These are phyloP conservation scores for Aspergillus transmontanensis DNA, from an alignment of 2,329 filamentous ascomycete genomes.

Conservation along the genomic window DNA sequence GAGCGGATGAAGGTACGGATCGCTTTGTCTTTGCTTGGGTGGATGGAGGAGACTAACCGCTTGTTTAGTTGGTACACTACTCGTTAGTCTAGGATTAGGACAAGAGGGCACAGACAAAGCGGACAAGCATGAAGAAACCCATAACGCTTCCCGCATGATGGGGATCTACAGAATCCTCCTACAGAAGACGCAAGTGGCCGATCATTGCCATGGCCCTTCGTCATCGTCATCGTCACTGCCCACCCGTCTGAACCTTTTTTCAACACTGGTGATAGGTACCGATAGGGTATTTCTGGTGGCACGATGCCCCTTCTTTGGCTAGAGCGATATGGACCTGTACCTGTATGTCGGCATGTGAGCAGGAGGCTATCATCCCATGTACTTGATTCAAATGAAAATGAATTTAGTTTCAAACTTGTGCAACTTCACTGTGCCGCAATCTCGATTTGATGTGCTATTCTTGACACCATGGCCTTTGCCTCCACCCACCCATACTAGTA, in stretches of 20 bases:
- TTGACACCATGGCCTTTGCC: slow-evolving; percentile 3
- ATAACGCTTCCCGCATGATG: slow-evolving; percentile 4
- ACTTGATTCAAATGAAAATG: not conserved
- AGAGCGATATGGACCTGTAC: not conserved
- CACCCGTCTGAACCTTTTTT: not conserved
- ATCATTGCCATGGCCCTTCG: not conserved
- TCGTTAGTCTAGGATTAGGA: not conserved
- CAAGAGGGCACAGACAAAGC: slow-evolving; percentile 1
- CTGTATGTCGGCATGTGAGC: slow-evolving; percentile 1
- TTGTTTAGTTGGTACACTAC: slow-evolving; percentile 1
- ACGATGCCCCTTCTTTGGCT: not conserved
- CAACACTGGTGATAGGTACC: not conserved
- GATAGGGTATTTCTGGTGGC: not conserved
- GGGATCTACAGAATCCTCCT: not conserved
- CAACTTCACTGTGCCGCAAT: slow-evolving; percentile 27
- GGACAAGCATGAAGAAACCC: slow-evolving; percentile 1
- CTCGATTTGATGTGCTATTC: not conserved
- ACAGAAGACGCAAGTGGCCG: not conserved
- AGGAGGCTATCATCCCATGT: not conserved
- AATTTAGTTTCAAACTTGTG: slow-evolving; percentile 16
- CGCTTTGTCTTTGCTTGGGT: not conserved
- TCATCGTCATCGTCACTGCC: not conserved
- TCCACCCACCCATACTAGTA: not conserved
- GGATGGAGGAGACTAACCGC: not conserved
- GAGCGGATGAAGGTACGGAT: slow-evolving; percentile 1